Conservation (phyloP, 139 green algal species). For the Coccomyxa sp. region DNA sequence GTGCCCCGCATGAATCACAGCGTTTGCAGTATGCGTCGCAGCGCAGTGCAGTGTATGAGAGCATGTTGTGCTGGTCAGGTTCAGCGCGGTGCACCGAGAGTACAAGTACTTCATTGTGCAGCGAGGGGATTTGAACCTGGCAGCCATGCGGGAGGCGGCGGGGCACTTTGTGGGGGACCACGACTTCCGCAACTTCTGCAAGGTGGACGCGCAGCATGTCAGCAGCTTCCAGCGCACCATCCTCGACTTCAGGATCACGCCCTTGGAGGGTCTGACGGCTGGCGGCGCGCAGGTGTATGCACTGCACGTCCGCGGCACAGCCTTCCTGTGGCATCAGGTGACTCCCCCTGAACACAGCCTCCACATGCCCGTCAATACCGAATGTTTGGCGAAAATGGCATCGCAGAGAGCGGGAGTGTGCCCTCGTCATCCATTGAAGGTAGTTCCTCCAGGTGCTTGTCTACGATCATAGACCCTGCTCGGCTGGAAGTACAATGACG, state of each 20-base stretch:
- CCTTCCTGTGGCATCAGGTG: constrained; percentile 93
- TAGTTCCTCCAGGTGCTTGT: no score
- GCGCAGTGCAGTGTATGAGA: no score
- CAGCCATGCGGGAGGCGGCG: constrained; percentile 71
- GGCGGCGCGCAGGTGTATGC: constrained; percentile 6
- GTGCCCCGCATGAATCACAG: no score
- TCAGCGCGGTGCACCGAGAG: constrained; percentile 57
- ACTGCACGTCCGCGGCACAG: constrained; percentile 58
- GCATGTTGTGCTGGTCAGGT: constrained; percentile 42
- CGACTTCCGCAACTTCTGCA: constrained; percentile 97
- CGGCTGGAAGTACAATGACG: no score
- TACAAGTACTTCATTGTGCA: constrained; percentile 92
- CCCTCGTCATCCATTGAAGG: no score
- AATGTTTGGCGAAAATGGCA: no score
- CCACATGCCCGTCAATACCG: no score
- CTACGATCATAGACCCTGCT: no score
- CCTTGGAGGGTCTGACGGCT: neutral
- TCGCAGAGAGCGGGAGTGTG: no score
- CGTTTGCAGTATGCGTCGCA: no score
- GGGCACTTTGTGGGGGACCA: constrained; percentile 75
- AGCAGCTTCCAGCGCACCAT: constrained; percentile 60
- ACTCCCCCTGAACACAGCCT: no score
- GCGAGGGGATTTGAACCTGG: constrained; percentile 54
- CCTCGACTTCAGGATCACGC: constrained; percentile 32
- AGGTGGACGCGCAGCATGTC: constrained; percentile 53